Evolutionary conservation across 1,284 basidiomycete genomes (phyloP).

Genomic region (Cutaneotrichosporon mucoides): DNA sequence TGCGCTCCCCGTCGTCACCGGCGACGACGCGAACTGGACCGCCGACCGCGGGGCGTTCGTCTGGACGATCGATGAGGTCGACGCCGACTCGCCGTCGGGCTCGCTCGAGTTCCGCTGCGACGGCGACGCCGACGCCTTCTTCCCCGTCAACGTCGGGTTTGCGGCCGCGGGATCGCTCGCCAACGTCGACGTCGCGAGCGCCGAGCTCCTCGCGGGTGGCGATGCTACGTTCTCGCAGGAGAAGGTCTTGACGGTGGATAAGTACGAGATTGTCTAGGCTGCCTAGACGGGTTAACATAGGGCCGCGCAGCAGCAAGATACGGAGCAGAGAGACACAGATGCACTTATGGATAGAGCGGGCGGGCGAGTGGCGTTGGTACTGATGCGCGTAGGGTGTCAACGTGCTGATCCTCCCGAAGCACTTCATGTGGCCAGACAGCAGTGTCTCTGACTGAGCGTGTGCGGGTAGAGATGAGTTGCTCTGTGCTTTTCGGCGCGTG

Average conservation of each 20-base stretch:
- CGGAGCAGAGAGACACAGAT: not conserved
- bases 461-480: too few species aligned
- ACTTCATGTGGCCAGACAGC: not conserved
- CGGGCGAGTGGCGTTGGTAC: not conserved
- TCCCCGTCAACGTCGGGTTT: slow-evolving; percentile 85
- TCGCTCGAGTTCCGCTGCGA: slow-evolving; percentile 85
- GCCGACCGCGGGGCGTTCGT: slow-evolving; percentile 78
- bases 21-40: slow-evolving; percentile 71
- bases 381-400: not conserved
- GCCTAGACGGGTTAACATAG: not conserved
- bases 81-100: slow-evolving; percentile 60
- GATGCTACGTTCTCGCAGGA: slow-evolving; percentile 72
- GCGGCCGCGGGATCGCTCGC: slow-evolving; percentile 71
- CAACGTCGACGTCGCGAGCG: slow-evolving; percentile 60
- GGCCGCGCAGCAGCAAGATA: not conserved
- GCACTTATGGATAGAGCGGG: not conserved
- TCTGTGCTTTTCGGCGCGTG: too few species aligned
- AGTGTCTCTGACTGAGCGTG: not conserved
- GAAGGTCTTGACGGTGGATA: slow-evolving; percentile 64
- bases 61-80: slow-evolving; percentile 64
- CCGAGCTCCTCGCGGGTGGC: slow-evolving; percentile 59
- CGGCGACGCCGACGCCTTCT: slow-evolving; percentile 77
- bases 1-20: slow-evolving; percentile 74
- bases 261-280: slow-evolving; percentile 55
- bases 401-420: not conserved